Percentiles rank a stretch among this genome's conserved stretches.
Conservation (phyloP, 31 red algal genomes). For the Pterothamnion heteromorphum region DNA sequence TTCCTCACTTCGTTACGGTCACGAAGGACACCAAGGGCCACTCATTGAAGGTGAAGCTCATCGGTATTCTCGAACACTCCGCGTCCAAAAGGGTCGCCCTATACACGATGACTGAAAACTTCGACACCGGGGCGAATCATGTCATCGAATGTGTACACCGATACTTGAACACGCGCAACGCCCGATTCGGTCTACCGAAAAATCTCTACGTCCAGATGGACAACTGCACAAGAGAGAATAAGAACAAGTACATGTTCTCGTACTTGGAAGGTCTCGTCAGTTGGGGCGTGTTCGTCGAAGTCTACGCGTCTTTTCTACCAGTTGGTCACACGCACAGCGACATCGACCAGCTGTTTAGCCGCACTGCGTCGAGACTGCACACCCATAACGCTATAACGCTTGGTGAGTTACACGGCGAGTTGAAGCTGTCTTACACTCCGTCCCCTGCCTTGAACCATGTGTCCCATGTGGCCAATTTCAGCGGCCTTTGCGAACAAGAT, state of each 20-base stretch:
- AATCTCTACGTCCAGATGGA: constrained; percentile 19
- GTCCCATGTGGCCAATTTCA: too few relatives aligned
- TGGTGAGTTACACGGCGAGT: not conserved
- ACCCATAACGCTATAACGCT: not conserved
- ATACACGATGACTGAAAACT: not conserved
- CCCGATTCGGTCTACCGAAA: not conserved
- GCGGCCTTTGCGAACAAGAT: too few relatives aligned
- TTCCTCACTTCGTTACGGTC: too few relatives aligned
- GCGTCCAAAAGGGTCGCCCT: not conserved
- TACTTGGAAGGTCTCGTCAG: constrained; percentile 41
- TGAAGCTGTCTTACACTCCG: not conserved
- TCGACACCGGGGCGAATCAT: not conserved
- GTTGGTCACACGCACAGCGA: constrained; percentile 35
- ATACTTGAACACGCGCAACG: not conserved
- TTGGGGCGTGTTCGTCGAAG: constrained; percentile 12
- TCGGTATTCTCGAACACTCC: not conserved
- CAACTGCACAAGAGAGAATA: constrained; percentile 43
- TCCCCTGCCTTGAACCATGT: too few relatives aligned
- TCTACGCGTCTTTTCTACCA: constrained; percentile 34
- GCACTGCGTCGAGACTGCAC: not conserved
- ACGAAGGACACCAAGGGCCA: not conserved
- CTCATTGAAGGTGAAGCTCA: not conserved
- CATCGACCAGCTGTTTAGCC: constrained; percentile 31
- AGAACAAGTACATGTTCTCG: not conserved
- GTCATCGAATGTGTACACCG: not conserved